Evolutionary conservation across 306 rosid genomes (phyloP).

Genomic region (Quercus mongolica): DNA sequence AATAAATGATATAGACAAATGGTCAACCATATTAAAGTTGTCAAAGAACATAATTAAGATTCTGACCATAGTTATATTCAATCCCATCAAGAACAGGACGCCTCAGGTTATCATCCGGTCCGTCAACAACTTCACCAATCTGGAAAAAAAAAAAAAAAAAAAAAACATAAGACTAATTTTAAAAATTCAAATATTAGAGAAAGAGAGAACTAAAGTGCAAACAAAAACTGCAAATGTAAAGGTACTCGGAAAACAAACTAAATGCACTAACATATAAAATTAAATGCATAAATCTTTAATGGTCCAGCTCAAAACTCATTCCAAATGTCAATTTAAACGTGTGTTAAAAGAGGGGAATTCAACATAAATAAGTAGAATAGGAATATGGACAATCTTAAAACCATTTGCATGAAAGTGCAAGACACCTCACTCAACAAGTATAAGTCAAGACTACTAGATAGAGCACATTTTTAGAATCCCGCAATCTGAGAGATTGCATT

Average conservation of each 20-base stretch:
- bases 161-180: neutral
- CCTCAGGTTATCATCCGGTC: slow-evolving; percentile 65
- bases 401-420: neutral
- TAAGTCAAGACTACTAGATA: neutral
- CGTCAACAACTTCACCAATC: slow-evolving; percentile 99
- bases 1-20: slow-evolving; percentile 3
- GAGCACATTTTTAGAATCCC: neutral
- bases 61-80: slow-evolving; percentile 83
- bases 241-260: neutral
- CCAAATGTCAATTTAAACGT: neutral
- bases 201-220: neutral
- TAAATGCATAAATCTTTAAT: neutral
- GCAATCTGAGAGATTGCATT: neutral
- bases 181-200: neutral
- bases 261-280: neutral
- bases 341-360: neutral
- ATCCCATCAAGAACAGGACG: slow-evolving; percentile 65
- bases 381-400: neutral
- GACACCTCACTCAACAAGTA: neutral
- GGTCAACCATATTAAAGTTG: slow-evolving; percentile 10
- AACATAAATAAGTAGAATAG: neutral
- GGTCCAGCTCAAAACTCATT: neutral
- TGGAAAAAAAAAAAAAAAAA: slow-evolving; percentile 1
- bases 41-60: slow-evolving; percentile 16
- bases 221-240: neutral